Evolutionary conservation across 164 flowering plant genomes (phyloP).

Genomic region (Cinnamomum micranthum): DNA sequence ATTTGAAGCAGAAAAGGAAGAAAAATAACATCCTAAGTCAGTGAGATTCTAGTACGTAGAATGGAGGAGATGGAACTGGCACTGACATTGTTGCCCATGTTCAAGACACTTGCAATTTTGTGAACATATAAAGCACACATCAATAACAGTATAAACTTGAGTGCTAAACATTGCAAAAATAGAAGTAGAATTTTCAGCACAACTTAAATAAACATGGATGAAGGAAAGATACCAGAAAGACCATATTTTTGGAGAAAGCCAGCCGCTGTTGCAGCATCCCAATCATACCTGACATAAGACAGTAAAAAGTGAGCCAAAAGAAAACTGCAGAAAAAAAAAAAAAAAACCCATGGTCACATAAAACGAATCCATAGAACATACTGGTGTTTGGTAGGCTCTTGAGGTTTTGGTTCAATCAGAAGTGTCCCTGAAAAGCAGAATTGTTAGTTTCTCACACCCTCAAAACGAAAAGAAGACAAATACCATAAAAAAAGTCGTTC

Average conservation of each 20-base stretch:
- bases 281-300: constrained; percentile 65
- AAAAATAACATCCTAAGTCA: too few species aligned
- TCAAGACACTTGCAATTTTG: background rate
- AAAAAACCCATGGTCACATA: background rate
- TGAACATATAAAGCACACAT: background rate
- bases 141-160: background rate
- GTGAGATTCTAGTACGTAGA: too few species aligned
- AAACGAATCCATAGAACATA: constrained; percentile 24
- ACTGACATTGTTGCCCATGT: background rate
- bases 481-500: background rate
- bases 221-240: constrained; percentile 48
- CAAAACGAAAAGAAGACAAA: background rate
- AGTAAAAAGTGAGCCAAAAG: constrained; percentile 1
- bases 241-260: constrained; percentile 84
- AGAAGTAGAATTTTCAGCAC: background rate
- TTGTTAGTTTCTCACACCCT: background rate
- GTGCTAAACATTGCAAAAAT: background rate
- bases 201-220: background rate
- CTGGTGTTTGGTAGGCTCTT: constrained; percentile 99
- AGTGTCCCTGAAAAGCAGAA: constrained; percentile 52
- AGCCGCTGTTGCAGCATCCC: constrained; percentile 97
- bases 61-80: too few species aligned
- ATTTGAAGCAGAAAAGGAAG: too few species aligned
- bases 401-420: constrained; percentile 97
- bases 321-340: background rate